phyloP scores from a whole-genome alignment of 2,329 filamentous ascomycete genomes.

The Pseudogymnoascus sp. region DNA sequence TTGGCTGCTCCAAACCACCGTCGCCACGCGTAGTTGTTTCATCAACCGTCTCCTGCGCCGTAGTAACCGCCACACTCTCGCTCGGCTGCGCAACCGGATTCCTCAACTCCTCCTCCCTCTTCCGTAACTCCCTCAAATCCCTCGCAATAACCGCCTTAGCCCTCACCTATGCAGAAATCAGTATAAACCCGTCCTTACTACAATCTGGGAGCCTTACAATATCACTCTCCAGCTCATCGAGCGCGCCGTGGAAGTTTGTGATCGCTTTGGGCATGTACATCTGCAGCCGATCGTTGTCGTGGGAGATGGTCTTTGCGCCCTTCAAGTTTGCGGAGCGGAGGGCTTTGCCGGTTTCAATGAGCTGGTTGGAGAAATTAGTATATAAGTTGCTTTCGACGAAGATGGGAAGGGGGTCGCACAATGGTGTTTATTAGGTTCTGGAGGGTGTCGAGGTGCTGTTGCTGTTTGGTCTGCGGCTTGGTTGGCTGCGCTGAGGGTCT shows the following conservation, averaged over 20 bases:
- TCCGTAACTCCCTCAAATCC: conserved; percentile 37
- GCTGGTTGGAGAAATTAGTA: conserved; percentile 30
- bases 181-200: conserved; percentile 11
- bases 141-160: conserved; percentile 48
- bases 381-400: neutral
- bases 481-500: neutral
- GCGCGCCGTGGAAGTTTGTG: conserved; percentile 37
- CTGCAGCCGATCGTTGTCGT: conserved; percentile 18
- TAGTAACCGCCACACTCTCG: neutral
- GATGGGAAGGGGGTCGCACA: conserved; percentile 27
- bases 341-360: conserved; percentile 51
- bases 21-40: neutral
- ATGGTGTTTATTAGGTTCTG: conserved; percentile 46
- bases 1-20: neutral
- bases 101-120: conserved; percentile 23
- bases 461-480: neutral
- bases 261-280: conserved; percentile 21
- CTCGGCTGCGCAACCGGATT: conserved; percentile 16
- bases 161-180: conserved; percentile 28
- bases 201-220: conserved; percentile 37
- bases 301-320: conserved; percentile 31
- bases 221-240: conserved; percentile 49
- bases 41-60: neutral
- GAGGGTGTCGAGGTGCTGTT: conserved; percentile 31
- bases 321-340: conserved; percentile 41